Percentiles rank a stretch among this genome's conserved stretches.
phyloP scores from a whole-genome alignment of 2,329 filamentous ascomycete species.

The Fonsecaea multimorphosa region DNA sequence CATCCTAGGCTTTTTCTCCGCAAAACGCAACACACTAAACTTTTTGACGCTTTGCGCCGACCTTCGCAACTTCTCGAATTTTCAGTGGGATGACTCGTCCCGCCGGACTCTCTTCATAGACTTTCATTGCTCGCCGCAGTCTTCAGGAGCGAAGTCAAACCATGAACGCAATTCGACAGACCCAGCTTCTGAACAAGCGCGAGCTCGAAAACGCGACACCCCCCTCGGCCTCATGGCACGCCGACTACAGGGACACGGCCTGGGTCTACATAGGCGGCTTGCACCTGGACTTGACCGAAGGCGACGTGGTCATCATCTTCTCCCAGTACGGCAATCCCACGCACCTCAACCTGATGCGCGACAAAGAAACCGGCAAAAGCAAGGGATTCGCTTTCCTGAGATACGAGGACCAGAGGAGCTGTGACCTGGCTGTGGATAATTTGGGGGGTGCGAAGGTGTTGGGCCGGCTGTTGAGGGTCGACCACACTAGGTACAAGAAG shows the following conservation, averaged over 20 bases:
- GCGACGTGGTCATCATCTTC: constrained; percentile 95
- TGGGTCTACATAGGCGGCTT: constrained; percentile 96
- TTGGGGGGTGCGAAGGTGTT: constrained; percentile 83
- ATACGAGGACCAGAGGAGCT: constrained; percentile 96
- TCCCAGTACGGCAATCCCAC: constrained; percentile 96
- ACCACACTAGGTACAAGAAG: constrained; percentile 90
- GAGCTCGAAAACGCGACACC: constrained; percentile 91
- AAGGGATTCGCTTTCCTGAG: constrained; percentile 96
- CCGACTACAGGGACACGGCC: constrained; percentile 96
- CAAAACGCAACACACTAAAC: constrained; percentile 4
- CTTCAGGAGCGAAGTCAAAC: constrained; percentile 9
- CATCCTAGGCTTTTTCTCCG: constrained; percentile 15
- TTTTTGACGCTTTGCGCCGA: constrained; percentile 1
- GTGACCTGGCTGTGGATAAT: constrained; percentile 95
- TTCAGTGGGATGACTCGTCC: not conserved
- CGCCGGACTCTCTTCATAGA: not conserved
- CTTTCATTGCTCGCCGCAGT: not conserved
- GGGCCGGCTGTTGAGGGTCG: constrained; percentile 81
- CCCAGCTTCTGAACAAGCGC: constrained; percentile 89
- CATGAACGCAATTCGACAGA: constrained; percentile 95
- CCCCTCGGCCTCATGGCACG: constrained; percentile 91
- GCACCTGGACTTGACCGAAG: constrained; percentile 90
- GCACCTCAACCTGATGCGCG: constrained; percentile 87
- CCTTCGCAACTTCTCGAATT: no score
- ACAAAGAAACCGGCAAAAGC: constrained; percentile 95